Percentiles rank a stretch among this genome's conserved stretches.
These are phyloP conservation scores for Colletotrichum gloeosporioides DNA, from an alignment of 2,329 filamentous ascomycete species.

Conservation along the genomic window DNA sequence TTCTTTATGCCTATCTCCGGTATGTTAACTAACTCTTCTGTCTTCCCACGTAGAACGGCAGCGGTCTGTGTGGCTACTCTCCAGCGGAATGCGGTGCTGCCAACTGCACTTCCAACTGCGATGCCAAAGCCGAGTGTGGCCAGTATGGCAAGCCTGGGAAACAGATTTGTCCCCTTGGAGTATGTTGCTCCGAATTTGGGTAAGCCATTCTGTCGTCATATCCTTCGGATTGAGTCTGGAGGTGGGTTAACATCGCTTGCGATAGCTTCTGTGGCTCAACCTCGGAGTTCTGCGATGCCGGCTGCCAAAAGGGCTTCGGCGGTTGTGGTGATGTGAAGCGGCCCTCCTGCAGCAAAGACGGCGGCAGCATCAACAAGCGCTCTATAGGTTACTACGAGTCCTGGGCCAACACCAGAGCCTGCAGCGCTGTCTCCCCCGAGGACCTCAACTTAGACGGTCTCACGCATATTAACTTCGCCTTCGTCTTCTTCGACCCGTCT, in stretches of 20 bases:
- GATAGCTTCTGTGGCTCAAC: background rate
- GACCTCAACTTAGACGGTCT: constrained; percentile 22
- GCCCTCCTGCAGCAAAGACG: background rate
- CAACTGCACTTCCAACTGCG: constrained; percentile 35
- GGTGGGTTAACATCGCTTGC: constrained; percentile 20
- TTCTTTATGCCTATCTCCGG: background rate
- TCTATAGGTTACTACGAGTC: constrained; percentile 40
- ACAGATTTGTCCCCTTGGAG: constrained; percentile 32
- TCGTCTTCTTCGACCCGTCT: constrained; percentile 44
- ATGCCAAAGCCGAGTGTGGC: constrained; percentile 41
- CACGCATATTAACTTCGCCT: constrained; percentile 38
- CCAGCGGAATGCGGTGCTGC: background rate
- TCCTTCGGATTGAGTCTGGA: background rate
- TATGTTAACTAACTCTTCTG: background rate
- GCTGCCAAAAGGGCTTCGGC: background rate
- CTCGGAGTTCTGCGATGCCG: background rate
- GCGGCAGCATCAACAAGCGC: constrained; percentile 3
- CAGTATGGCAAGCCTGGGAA: constrained; percentile 25
- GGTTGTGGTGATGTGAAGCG: background rate
- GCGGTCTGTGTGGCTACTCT: background rate
- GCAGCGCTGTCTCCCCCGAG: constrained; percentile 17
- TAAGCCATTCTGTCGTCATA: constrained; percentile 11
- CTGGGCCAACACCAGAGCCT: constrained; percentile 29
- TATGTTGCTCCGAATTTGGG: constrained; percentile 35
- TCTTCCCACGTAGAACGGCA: background rate